Conservation (phyloP, 1,284 basidiomycete genomes). For the Leccinum solheimii region DNA sequence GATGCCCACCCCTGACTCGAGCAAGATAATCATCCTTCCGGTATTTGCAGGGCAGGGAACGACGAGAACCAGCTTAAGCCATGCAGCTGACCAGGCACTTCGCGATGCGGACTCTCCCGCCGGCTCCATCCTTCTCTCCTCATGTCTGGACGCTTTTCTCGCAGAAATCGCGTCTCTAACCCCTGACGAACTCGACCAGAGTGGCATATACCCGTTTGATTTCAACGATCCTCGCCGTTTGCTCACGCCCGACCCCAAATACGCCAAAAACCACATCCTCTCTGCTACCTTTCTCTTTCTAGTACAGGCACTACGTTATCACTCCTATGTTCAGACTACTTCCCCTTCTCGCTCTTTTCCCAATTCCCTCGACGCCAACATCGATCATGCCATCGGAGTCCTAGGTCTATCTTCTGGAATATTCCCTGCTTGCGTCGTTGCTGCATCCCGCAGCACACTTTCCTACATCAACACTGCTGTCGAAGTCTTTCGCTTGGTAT, state of each 20-base stretch:
- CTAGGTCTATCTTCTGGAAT: slow-evolving; percentile 66
- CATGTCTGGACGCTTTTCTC: slow-evolving; percentile 51
- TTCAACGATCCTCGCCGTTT: slow-evolving; percentile 43
- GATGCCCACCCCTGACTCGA: slow-evolving; percentile 9
- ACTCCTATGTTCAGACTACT: slow-evolving; percentile 41
- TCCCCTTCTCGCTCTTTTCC: slow-evolving; percentile 37
- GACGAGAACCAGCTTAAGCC: slow-evolving; percentile 34
- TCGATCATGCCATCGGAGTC: slow-evolving; percentile 40
- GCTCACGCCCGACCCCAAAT: slow-evolving; percentile 37
- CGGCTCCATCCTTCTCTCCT: slow-evolving; percentile 46
- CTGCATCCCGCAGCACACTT: slow-evolving; percentile 43
- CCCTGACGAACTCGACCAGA: slow-evolving; percentile 33
- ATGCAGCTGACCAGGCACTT: slow-evolving; percentile 41
- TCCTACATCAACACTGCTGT: slow-evolving; percentile 48
- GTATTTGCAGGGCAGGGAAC: slow-evolving; percentile 61
- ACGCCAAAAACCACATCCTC: slow-evolving; percentile 45
- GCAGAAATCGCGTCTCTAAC: slow-evolving; percentile 49
- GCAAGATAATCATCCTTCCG: slow-evolving; percentile 37
- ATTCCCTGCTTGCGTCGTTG: slow-evolving; percentile 55
- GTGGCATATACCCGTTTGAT: slow-evolving; percentile 43
- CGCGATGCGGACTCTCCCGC: slow-evolving; percentile 39
- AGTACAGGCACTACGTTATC: slow-evolving; percentile 53
- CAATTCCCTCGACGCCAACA: slow-evolving; percentile 39
- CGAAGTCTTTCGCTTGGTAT: slow-evolving; percentile 52
- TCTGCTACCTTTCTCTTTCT: slow-evolving; percentile 52